Conservation (phyloP, 2,329 filamentous ascomycete species). For the Beauveria bassiana region DNA sequence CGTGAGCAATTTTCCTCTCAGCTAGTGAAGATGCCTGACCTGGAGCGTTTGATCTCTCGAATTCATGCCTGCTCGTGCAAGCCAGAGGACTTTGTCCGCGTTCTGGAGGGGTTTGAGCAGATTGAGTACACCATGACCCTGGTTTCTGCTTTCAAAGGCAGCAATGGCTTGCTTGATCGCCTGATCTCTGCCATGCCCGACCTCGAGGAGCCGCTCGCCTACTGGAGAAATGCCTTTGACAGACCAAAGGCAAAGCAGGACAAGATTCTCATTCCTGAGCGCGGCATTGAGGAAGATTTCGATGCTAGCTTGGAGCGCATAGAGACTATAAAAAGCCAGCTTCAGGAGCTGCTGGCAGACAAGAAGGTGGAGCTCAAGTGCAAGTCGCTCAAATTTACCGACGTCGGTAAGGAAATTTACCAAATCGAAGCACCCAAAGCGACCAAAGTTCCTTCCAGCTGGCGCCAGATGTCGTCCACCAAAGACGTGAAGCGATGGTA, state of each 20-base stretch:
- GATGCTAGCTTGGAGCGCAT: constrained; percentile 75
- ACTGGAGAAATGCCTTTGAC: constrained; percentile 91
- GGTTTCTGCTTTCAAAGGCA: constrained; percentile 64
- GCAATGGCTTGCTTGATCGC: constrained; percentile 75
- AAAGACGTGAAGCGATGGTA: constrained; percentile 89
- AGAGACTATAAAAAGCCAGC: constrained; percentile 62
- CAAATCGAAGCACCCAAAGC: constrained; percentile 85
- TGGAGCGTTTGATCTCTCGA: constrained; percentile 88
- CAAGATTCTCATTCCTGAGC: constrained; percentile 76
- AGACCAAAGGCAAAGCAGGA: constrained; percentile 68
- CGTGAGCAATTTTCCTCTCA: constrained; percentile 85
- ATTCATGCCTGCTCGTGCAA: constrained; percentile 89
- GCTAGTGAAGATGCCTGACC: constrained; percentile 83
- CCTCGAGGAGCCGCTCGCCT: constrained; percentile 62
- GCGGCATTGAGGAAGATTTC: constrained; percentile 85
- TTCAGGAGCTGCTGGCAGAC: constrained; percentile 63
- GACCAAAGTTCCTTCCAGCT: constrained; percentile 76
- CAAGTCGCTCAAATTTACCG: constrained; percentile 63
- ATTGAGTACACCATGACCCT: constrained; percentile 91
- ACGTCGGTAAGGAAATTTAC: constrained; percentile 95
- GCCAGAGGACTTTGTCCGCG: constrained; percentile 84
- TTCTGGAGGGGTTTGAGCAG: constrained; percentile 93
- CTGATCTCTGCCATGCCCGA: constrained; percentile 82
- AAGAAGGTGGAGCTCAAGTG: constrained; percentile 69
- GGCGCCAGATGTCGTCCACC: constrained; percentile 96